Conservation (phyloP, 257 asterid genomes). For the Coffea canephora region DNA sequence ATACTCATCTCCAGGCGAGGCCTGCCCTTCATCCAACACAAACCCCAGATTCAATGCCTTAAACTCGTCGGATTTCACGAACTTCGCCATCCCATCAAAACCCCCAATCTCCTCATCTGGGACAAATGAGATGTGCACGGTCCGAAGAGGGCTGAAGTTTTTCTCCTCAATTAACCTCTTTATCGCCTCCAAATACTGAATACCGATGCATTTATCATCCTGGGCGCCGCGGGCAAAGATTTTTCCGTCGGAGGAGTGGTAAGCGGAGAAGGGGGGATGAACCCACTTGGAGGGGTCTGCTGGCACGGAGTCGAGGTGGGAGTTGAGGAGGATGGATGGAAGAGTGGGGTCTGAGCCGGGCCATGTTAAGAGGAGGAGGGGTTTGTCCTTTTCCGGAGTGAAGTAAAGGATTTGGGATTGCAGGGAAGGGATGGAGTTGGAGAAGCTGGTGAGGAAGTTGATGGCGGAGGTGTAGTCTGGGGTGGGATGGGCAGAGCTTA, state of each 20-base stretch:
- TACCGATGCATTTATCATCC: conserved; percentile 82
- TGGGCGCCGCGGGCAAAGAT: conserved; percentile 93
- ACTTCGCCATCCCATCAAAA: conserved; percentile 78
- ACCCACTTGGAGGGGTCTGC: conserved; percentile 82
- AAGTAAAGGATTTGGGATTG: conserved; percentile 16
- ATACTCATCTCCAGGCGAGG: conserved; percentile 70
- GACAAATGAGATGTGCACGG: conserved; percentile 61
- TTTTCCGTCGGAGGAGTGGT: conserved; percentile 48
- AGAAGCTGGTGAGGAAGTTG: conserved; percentile 53
- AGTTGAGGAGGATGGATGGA: conserved; percentile 70
- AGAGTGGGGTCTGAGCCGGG: conserved; percentile 78
- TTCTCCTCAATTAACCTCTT: conserved; percentile 28
- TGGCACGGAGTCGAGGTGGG: conserved; percentile 95
- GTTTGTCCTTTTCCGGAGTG: conserved; percentile 43
- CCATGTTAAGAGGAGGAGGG: conserved; percentile 63
- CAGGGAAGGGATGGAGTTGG: conserved; percentile 56
- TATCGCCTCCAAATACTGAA: conserved; percentile 83
- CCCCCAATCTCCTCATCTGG: conserved; percentile 95
- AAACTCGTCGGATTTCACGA: conserved; percentile 54
- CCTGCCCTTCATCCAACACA: conserved; percentile 92
- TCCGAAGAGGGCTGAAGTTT: conserved; percentile 45
- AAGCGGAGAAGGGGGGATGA: conserved; percentile 75
- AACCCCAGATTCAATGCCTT: conserved; percentile 66
- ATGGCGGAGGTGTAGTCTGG: conserved; percentile 76
- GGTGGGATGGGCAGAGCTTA: conserved; percentile 85